Percentiles rank a stretch among this genome's conserved stretches.
These are phyloP conservation scores for Yamadazyma mexicana DNA, from an alignment of 1,139 yeast species.

Conservation along the genomic window DNA sequence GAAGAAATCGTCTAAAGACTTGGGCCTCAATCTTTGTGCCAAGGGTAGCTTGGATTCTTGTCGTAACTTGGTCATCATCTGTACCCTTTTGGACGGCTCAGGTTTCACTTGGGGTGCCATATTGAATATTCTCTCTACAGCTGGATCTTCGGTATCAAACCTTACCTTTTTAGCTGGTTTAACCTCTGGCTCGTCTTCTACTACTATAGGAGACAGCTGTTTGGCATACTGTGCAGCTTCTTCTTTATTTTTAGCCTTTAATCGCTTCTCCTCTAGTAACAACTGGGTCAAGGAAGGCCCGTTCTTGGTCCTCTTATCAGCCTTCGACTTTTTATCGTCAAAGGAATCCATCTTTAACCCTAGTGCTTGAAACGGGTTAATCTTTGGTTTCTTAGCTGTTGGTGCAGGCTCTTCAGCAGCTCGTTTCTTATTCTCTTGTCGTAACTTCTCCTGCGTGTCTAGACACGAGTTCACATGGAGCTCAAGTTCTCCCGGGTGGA, in stretches of 20 bases:
- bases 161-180: constrained; percentile 1
- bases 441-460: constrained; percentile 11
- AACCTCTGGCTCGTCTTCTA: constrained; percentile 1
- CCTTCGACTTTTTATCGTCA: constrained; percentile 19
- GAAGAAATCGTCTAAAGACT: constrained; percentile 67
- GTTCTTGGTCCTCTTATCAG: constrained; percentile 20
- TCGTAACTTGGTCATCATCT: constrained; percentile 29
- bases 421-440: constrained; percentile 1
- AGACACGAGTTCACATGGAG: constrained; percentile 37
- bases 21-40: constrained; percentile 85
- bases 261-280: constrained; percentile 32
- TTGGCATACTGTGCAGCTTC: constrained; percentile 11
- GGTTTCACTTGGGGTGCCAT: constrained; percentile 14
- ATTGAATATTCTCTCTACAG: neutral
- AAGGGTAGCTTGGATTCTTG: constrained; percentile 63
- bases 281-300: constrained; percentile 32
- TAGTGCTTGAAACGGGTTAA: constrained; percentile 28
- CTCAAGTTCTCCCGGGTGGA: constrained; percentile 28
- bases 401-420: constrained; percentile 1
- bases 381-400: constrained; percentile 8
- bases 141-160: neutral
- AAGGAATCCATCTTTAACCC: constrained; percentile 31
- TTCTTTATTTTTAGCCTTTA: constrained; percentile 17
- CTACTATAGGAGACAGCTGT: constrained; percentile 4
- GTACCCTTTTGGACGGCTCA: constrained; percentile 16